Evolutionary conservation across 169 alveolate genomes (phyloP).

Genomic region (Miamiensis avidus): DNA sequence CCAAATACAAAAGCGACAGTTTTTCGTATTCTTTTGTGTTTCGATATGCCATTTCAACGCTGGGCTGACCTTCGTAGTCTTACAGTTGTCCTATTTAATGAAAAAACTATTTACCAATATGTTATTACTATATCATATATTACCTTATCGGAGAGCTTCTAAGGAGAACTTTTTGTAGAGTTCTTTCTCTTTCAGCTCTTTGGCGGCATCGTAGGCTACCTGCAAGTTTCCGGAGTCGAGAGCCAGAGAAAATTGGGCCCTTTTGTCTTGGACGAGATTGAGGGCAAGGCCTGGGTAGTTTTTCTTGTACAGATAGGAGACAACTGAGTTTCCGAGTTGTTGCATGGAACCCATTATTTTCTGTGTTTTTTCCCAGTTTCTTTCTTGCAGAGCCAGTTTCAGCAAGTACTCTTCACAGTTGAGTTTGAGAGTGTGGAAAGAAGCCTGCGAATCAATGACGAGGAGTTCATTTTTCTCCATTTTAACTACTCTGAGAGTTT

Average conservation of each 20-base stretch:
- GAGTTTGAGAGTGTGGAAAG: slow-evolving; percentile 26
- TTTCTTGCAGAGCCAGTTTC: slow-evolving; percentile 65
- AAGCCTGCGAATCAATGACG: slow-evolving; percentile 4
- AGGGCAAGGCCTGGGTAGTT: slow-evolving; percentile 81
- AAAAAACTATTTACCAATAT: slow-evolving; percentile 51
- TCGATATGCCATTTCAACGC: slow-evolving; percentile 89
- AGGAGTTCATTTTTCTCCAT: slow-evolving; percentile 19
- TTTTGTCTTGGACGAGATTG: slow-evolving; percentile 85
- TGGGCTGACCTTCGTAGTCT: slow-evolving; percentile 83
- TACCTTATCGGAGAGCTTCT: slow-evolving; percentile 60
- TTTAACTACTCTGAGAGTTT: slow-evolving; percentile 39
- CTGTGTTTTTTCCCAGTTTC: slow-evolving; percentile 57
- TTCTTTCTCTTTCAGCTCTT: slow-evolving; percentile 76
- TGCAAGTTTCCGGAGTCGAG: slow-evolving; percentile 83
- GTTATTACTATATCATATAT: no score
- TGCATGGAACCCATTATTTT: slow-evolving; percentile 48
- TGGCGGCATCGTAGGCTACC: slow-evolving; percentile 80
- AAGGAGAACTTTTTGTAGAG: slow-evolving; percentile 56
- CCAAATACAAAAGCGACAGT: slow-evolving; percentile 83
- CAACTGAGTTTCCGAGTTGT: slow-evolving; percentile 63
- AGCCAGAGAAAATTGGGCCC: slow-evolving; percentile 85
- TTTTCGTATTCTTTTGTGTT: slow-evolving; percentile 86
- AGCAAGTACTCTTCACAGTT: slow-evolving; percentile 68
- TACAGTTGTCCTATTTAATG: slow-evolving; percentile 60
- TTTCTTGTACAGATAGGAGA: slow-evolving; percentile 68